Evolutionary conservation across 495 filamentous ascomycete species (phyloP), one percentile per base, ranked within the genome.

Genomic region (Tuber calosporum): DNA sequence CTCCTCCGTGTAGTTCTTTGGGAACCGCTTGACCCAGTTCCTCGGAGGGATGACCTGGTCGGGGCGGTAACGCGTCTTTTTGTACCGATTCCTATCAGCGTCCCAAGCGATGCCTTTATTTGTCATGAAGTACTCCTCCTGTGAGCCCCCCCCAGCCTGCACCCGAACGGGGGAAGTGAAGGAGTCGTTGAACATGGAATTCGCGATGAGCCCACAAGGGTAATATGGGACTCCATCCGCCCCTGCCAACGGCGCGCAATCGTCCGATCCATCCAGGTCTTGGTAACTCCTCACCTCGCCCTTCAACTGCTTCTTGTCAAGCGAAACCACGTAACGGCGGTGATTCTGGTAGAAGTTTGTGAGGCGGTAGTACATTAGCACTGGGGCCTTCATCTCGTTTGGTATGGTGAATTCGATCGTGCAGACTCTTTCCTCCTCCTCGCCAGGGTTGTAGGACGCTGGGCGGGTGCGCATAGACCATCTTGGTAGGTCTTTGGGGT

Each of bases 271-370:
- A 67, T 88, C 83, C 78, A 99, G 90, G 19, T 87, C 86, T 40
- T 73, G 68, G 72, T 86, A 87, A 37, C 85, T 84, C 41, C 92
- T 85, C 17, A 87, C 87, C 13, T 90, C 85, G 69, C 94, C 95
- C 68, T 89, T 87, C 40, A 99, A 84, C 83, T 99, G 95, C 75
- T 91, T 86, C 71, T 89, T 86, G 79, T 94, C 90, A 74, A 96
- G 88, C 1, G 93, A 97, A 77, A 91, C 89, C 58, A 97, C 94
- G 76, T 99, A 99, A 82, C 94, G 90, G 72, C 95, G 90, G 81
- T 99, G 95, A 82, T 99, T 99, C 82, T 99, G 95, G 85, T 98
- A 99, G 85, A 99, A 99, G 83, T 99, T 96, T 62, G 93, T 93
- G 58, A 99, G 88, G 70, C 91, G 90, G 83, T 99, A 99, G 84